Evolutionary conservation across 2,329 filamentous ascomycete genomes (phyloP).

Genomic region (Colletotrichum godetiae): DNA sequence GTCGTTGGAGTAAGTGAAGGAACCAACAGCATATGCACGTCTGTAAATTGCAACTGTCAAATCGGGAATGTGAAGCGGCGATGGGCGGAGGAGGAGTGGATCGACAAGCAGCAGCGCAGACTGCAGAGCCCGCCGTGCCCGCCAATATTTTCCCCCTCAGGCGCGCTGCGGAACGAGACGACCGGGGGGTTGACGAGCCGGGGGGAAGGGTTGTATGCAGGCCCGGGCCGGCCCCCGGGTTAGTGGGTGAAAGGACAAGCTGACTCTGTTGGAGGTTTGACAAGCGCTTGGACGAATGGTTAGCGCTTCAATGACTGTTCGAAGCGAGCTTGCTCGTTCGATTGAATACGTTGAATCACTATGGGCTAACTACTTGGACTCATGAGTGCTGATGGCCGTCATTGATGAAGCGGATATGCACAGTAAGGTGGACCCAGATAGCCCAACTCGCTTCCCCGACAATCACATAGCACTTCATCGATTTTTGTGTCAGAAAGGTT

Average conservation of each 20-base stretch:
- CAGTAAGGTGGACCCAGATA: neutral
- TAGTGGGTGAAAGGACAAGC: neutral
- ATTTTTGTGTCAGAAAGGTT: neutral
- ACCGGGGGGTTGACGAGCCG: too few relatives aligned
- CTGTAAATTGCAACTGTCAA: neutral
- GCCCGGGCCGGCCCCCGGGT: neutral
- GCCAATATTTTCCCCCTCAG: neutral
- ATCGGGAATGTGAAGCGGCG: neutral
- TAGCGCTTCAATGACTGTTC: too few relatives aligned
- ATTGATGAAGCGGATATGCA: too few relatives aligned
- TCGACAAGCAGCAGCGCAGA: too few relatives aligned
- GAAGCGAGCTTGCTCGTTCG: neutral
- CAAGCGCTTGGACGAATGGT: neutral
- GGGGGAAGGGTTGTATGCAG: neutral
- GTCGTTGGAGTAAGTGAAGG: too few relatives aligned
- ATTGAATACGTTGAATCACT: neutral
- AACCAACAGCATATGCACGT: neutral
- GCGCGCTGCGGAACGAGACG: neutral
- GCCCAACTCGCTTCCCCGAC: neutral
- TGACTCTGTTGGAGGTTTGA: neutral
- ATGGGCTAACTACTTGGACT: neutral
- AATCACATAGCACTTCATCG: neutral
- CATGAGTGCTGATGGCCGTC: neutral
- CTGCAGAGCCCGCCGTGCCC: neutral
- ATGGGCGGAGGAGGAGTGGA: too few relatives aligned